Conservation (phyloP, 129 eudicot species). For the Chrysanthemum seticuspe region DNA sequence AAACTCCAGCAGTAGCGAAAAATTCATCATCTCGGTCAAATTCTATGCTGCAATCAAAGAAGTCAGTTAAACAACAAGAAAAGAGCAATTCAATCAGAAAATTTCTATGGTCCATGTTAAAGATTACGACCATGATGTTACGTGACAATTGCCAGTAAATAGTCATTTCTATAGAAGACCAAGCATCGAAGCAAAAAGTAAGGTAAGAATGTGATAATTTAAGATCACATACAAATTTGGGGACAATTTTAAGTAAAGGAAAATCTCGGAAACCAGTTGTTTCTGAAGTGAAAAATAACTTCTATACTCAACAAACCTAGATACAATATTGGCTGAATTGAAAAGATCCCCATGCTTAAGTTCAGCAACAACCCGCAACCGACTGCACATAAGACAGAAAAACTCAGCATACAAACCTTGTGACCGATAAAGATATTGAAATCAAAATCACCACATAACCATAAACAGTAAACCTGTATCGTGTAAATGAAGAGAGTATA, state of each 20-base stretch:
- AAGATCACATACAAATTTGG: background rate
- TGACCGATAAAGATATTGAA: background rate
- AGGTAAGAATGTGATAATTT: too few species aligned
- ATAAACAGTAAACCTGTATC: constrained; percentile 56
- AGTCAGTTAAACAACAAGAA: background rate
- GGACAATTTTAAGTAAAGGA: background rate
- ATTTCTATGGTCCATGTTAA: too few species aligned
- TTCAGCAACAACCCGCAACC: constrained; percentile 82
- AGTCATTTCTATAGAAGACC: background rate
- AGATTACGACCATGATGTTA: background rate
- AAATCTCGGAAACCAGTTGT: constrained; percentile 10
- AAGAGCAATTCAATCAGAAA: too few species aligned
- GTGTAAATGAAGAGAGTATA: constrained; percentile 72
- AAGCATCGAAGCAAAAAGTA: background rate
- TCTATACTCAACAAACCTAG: constrained; percentile 58
- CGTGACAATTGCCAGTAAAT: background rate
- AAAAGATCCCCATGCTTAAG: constrained; percentile 85
- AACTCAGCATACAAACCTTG: background rate
- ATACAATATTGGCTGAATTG: constrained; percentile 84
- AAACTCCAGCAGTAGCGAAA: constrained; percentile 99
- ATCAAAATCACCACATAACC: background rate
- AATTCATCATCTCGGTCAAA: constrained; percentile 95
- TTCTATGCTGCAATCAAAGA: constrained; percentile 70
- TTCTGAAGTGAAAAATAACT: background rate
- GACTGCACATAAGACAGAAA: constrained; percentile 39